phyloP scores from a whole-genome alignment of 1,284 basidiomycete species.

The Xerocomus nothofagi region DNA sequence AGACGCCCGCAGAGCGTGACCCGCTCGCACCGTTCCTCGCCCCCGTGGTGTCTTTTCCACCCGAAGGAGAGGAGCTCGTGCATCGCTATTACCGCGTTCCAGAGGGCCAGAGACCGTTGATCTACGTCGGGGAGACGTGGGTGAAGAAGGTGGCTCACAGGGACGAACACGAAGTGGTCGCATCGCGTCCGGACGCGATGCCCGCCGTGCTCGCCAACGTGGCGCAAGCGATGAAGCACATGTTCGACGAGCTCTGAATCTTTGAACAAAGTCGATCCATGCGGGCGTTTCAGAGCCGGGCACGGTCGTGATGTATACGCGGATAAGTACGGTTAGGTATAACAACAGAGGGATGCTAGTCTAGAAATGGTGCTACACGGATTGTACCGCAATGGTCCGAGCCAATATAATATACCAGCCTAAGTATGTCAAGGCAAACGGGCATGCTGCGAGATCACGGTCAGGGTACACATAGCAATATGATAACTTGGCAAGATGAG shows the following conservation, averaged over 20 bases:
- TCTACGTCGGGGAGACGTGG: slow-evolving; percentile 16
- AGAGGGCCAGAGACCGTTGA: background rate
- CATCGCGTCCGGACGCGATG: background rate
- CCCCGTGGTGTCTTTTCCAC: background rate
- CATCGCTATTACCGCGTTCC: slow-evolving; percentile 1
- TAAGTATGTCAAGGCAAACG: background rate
- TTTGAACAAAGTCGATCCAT: background rate
- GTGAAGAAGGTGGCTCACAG: slow-evolving; percentile 3
- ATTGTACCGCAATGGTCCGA: background rate
- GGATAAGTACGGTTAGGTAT: slow-evolving; percentile 13
- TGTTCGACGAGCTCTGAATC: background rate
- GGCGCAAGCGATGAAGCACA: no score
- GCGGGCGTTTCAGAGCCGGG: background rate
- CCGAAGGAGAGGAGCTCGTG: slow-evolving; percentile 11
- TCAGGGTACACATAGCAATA: slow-evolving; percentile 4
- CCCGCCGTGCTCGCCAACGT: background rate
- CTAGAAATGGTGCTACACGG: slow-evolving; percentile 14
- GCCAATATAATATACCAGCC: slow-evolving; percentile 1
- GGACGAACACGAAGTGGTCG: background rate
- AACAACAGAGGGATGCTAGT: slow-evolving; percentile 5
- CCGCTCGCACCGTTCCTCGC: slow-evolving; percentile 5
- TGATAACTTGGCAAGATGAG: background rate
- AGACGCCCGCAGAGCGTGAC: slow-evolving; percentile 3
- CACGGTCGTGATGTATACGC: background rate
- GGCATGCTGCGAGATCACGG: slow-evolving; percentile 1